Evolutionary conservation across 1,139 yeast genomes (phyloP), one percentile per base, ranked within the genome.

Genomic region (Geotrichum siamense): DNA sequence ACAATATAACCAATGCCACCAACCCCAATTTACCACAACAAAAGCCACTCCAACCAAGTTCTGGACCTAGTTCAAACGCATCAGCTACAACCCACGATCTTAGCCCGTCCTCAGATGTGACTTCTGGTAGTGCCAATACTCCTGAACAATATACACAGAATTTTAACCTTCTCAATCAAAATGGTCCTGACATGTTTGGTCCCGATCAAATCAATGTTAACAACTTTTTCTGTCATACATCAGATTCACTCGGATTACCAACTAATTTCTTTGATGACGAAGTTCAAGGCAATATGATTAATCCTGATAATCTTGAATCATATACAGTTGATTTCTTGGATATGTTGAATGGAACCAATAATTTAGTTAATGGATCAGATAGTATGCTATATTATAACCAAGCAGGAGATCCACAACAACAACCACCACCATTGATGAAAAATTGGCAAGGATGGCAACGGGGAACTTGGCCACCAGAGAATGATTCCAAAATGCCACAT

Each of bases 181-280:
- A 32, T 25, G 47, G 47, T 9, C 47, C 47, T 26, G 47, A 44
- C 30, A 44, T 44, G 47, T 44, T 44, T 44, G 41, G 35, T 5
- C 29, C 23, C 5, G 34, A 15, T 21, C 39, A 27, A 8, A 15
- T 19, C 5, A 28, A 21, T 22, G 4, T 21, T 9, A 12, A 21
- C 17, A 25, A 21, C 3, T 29, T 38, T 20, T 37, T 41, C n/a
- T 19, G 40, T 12, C 38, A 36, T 22, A 41, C 45, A 2, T 34
- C 39, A 9, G 37, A 36, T 20, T 23, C 45, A 6, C 32, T 43
- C 4, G 42, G 43, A 8, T 28, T 43, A 12, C 46, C 46, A 1
- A 21, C 19, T 3, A 37, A 41, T 35, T 27, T 41, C 12, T 37
- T 36, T 32, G 41, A 32, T 33, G 12, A 23, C 33, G 36, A 39